Evolutionary conservation across 352 stramenopile species (phyloP), one percentile per base, ranked within the genome.

Genomic region (Hyaloperonospora brassicae): DNA sequence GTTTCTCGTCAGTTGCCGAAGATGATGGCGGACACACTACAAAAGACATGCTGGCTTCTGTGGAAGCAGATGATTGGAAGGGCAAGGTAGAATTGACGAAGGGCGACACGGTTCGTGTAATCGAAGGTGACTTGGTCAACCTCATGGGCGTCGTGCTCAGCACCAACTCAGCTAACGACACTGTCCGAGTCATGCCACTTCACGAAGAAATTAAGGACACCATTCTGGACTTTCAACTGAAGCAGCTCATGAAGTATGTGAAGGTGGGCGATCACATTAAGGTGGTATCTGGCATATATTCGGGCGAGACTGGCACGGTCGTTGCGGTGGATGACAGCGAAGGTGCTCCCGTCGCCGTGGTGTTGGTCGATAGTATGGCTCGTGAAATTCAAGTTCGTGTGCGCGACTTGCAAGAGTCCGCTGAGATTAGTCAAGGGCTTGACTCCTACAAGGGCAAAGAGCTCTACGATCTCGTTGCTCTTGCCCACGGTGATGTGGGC

Each of bases 241-340:
- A 89, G 55, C 84, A 95, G 54, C 54, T 95, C 47, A 91, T 95
- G 76, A 95, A 95, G 57, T 92, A 90, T 50, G 84, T 95, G 54
- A 95, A 95, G 52, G 82, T 95, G n/a, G 86, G 86, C 39, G 86
- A 95, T 57, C 85, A 95, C 55, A 93, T 96, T 61, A 96, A 96
- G 67, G 86, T 96, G 21, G 76, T 96, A 2, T 94, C 83, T 25
- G 86, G 86, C 4, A 79, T 84, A 36, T 95, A 95, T 65, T 93
- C 84, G 5, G 86, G 86, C 21, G 86, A 95, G 60, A 96, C 86
- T 1, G 86, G 86, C 47, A 95, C 84, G 6, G 86, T 96, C 48
- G 86, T 96, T 17, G 84, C 84, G 31, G 79, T 96, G 14, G 84
- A 94, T 42, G 84, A 95, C 22, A 83, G 72, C 12, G 79, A 91